Evolutionary conservation across 1,284 basidiomycete species (phyloP).

Genomic region (Schizopora paradoxa): DNA sequence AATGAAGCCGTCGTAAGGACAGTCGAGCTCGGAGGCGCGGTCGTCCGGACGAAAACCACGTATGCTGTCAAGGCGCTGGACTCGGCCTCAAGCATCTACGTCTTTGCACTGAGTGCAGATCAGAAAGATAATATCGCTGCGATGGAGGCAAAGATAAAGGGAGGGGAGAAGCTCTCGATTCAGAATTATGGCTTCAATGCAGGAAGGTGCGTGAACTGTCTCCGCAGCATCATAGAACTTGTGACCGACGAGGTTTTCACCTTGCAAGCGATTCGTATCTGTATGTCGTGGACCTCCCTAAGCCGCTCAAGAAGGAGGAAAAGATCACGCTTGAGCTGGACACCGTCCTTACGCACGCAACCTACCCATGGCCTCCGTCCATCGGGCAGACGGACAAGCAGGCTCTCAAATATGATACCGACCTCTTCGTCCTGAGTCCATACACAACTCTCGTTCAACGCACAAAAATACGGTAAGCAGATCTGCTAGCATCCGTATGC

Average conservation of each 20-base stretch:
- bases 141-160: conserved; percentile 76
- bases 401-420: conserved; percentile 70
- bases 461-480: conserved; percentile 75
- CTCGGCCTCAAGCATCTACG: conserved; percentile 58
- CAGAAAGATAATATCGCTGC: conserved; percentile 70
- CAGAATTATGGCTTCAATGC: conserved; percentile 45
- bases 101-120: conserved; percentile 60
- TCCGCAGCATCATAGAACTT: conserved; percentile 18
- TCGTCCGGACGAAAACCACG: conserved; percentile 82
- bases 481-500: conserved; percentile 10
- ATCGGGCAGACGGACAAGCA: conserved; percentile 80
- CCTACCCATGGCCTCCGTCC: conserved; percentile 67
- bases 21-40: conserved; percentile 81
- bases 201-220: conserved; percentile 44
- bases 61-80: conserved; percentile 76
- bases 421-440: conserved; percentile 75
- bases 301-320: conserved; percentile 44
- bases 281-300: conserved; percentile 40
- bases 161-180: conserved; percentile 52
- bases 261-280: conserved; percentile 32
- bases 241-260: conserved; percentile 4
- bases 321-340: conserved; percentile 73
- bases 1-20: conserved; percentile 84
- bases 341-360: conserved; percentile 70
- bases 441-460: conserved; percentile 79